Evolutionary conservation across 2,329 filamentous ascomycete species (phyloP).

Genomic region (Blastomyces silverae): DNA sequence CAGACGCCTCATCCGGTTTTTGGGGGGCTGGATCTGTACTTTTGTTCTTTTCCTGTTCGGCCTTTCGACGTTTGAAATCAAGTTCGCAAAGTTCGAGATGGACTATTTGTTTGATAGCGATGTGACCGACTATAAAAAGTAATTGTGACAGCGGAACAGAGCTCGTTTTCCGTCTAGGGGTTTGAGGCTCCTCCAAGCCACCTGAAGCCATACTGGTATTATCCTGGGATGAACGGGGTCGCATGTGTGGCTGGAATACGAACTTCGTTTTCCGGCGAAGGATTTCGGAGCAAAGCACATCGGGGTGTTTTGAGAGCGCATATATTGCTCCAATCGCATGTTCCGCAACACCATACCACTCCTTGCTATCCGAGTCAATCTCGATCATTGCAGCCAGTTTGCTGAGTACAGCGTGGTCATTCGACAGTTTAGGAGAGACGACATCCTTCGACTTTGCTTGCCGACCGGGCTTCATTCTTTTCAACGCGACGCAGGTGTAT

Average conservation of each 20-base stretch:
- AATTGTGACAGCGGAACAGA: constrained; percentile 77
- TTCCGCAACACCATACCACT: constrained; percentile 92
- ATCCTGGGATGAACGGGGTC: constrained; percentile 28
- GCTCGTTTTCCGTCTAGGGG: constrained; percentile 53
- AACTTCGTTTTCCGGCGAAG: constrained; percentile 76
- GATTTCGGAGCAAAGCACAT: constrained; percentile 85
- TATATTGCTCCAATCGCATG: constrained; percentile 96
- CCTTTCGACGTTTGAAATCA: constrained; percentile 93
- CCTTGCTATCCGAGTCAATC: constrained; percentile 79
- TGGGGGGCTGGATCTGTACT: constrained; percentile 36
- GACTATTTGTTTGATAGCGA: constrained; percentile 98
- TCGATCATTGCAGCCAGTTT: constrained; percentile 80
- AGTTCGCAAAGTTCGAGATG: constrained; percentile 95
- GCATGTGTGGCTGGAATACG: constrained; percentile 57
- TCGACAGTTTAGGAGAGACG: constrained; percentile 67
- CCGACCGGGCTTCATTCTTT: constrained; percentile 82
- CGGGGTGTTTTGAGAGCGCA: constrained; percentile 84
- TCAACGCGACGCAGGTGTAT: constrained; percentile 88
- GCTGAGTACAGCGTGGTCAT: constrained; percentile 80
- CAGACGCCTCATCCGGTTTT: constrained; percentile 52
- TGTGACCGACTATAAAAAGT: constrained; percentile 89
- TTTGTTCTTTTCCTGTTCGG: constrained; percentile 45
- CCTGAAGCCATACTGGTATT: constrained; percentile 17
- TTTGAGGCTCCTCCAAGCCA: constrained; percentile 32
- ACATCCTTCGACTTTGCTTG: constrained; percentile 64